Evolutionary conservation across 495 filamentous ascomycete species (phyloP).

Genomic region (Xylaria acuta): DNA sequence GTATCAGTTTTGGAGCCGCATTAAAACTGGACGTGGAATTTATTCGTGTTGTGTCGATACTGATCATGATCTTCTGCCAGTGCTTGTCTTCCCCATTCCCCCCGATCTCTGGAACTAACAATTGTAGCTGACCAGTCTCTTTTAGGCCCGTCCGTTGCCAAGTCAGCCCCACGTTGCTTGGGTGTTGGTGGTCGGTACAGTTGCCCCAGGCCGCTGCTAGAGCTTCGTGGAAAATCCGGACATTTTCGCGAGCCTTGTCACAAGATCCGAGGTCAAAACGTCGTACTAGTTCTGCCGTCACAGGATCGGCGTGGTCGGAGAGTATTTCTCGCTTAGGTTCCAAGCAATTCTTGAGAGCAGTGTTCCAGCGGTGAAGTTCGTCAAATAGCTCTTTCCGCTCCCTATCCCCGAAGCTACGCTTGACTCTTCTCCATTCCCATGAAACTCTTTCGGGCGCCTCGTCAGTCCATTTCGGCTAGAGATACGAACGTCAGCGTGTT

Average conservation of each 20-base stretch:
- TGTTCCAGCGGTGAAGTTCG: neutral
- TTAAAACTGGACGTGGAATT: neutral
- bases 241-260: neutral
- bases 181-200: neutral
- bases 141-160: neutral
- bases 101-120: neutral
- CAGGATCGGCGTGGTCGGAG: neutral
- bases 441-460: neutral
- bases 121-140: neutral
- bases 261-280: neutral
- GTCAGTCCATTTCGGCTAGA: neutral
- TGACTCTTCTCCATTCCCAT: conserved; percentile 3
- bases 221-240: neutral
- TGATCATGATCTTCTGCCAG: neutral
- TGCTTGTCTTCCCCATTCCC: neutral
- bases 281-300: neutral
- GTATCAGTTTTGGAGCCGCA: neutral
- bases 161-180: conserved; percentile 2
- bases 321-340: neutral
- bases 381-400: neutral
- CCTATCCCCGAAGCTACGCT: neutral
- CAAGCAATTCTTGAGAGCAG: neutral
- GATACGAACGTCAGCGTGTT: neutral
- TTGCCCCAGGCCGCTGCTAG: neutral
- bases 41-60: neutral